Evolutionary conservation across 163 green algal genomes (phyloP).

Genomic region (Chloromonas sp.): DNA sequence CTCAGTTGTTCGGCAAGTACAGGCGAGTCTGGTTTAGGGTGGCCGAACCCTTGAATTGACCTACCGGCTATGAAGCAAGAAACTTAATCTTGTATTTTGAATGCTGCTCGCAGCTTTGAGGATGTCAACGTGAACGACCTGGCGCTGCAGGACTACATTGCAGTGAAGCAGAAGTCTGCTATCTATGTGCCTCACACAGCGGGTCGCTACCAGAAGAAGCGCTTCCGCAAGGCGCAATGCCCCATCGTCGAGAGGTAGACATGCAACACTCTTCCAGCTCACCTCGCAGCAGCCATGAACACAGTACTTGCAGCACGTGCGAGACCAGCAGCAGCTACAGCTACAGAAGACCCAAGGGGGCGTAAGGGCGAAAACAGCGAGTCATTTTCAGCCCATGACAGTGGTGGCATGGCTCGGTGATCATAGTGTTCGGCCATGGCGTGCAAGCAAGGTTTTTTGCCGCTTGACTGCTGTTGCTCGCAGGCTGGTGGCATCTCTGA

Average conservation of each 20-base stretch:
- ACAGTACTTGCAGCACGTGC: no score
- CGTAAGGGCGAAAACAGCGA: no score
- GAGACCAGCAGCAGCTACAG: no score
- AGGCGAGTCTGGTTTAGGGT: background rate
- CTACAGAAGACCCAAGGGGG: no score
- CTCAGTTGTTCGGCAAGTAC: slow-evolving; percentile 9
- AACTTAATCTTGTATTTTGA: background rate
- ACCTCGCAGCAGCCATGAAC: background rate
- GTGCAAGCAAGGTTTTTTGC: no score
- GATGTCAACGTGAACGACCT: slow-evolving; percentile 97
- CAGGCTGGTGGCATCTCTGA: slow-evolving; percentile 92
- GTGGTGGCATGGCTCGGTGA: no score
- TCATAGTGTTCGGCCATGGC: no score
- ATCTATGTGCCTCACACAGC: slow-evolving; percentile 96
- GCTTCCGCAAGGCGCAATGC: slow-evolving; percentile 99
- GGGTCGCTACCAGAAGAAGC: slow-evolving; percentile 95
- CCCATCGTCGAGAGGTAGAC: slow-evolving; percentile 94
- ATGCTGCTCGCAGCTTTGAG: slow-evolving; percentile 30
- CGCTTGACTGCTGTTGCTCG: background rate
- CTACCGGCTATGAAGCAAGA: background rate
- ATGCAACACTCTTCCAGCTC: no score
- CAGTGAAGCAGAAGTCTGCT: slow-evolving; percentile 94
- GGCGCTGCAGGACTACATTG: slow-evolving; percentile 98
- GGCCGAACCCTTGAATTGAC: no score
- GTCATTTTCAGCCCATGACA: no score